A percentile compares a stretch with the other conserved stretches of the same genome.
Evolutionary conservation across 2,329 filamentous ascomycete genomes (phyloP).

Genomic region (Aspergillus carbonarius): DNA sequence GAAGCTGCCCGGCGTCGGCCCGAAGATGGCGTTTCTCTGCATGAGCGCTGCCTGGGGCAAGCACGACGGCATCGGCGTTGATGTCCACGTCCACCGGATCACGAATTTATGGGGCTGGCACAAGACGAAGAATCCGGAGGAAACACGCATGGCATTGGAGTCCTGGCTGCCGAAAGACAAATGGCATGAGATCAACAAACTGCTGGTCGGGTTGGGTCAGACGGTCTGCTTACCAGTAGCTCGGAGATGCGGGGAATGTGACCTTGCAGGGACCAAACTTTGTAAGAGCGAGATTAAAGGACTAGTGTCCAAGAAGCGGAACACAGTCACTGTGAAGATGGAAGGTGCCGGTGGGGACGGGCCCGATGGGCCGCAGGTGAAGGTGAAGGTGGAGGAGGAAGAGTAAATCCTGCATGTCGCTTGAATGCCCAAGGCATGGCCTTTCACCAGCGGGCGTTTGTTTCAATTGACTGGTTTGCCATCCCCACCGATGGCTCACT

Average conservation of each 20-base stretch:
- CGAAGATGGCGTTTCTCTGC: conserved; percentile 92
- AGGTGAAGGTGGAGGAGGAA: conserved; percentile 25
- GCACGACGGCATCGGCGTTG: conserved; percentile 80
- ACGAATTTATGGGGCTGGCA: conserved; percentile 95
- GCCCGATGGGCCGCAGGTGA: conserved; percentile 3
- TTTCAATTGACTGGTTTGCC: not conserved
- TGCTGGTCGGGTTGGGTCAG: conserved; percentile 87
- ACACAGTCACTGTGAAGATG: conserved; percentile 29
- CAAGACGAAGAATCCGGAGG: conserved; percentile 75
- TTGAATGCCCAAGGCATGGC: not conserved
- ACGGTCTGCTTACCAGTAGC: conserved; percentile 80
- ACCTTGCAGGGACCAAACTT: conserved; percentile 70
- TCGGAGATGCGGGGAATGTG: conserved; percentile 80
- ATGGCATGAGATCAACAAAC: conserved; percentile 90
- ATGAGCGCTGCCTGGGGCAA: conserved; percentile 73
- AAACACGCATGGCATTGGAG: conserved; percentile 73
- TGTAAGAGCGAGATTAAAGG: conserved; percentile 71
- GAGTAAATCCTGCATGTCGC: not conserved
- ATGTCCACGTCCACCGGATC: conserved; percentile 93
- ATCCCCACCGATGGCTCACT: not conserved
- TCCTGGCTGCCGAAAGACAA: conserved; percentile 78
- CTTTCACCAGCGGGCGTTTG: not conserved
- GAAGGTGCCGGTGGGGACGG: conserved; percentile 14
- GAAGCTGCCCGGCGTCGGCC: conserved; percentile 80
- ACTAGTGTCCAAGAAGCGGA: conserved; percentile 56